These are phyloP conservation scores for Porphyra umbilicalis DNA, from an alignment of 31 red algal genomes.

Conservation along the genomic window DNA sequence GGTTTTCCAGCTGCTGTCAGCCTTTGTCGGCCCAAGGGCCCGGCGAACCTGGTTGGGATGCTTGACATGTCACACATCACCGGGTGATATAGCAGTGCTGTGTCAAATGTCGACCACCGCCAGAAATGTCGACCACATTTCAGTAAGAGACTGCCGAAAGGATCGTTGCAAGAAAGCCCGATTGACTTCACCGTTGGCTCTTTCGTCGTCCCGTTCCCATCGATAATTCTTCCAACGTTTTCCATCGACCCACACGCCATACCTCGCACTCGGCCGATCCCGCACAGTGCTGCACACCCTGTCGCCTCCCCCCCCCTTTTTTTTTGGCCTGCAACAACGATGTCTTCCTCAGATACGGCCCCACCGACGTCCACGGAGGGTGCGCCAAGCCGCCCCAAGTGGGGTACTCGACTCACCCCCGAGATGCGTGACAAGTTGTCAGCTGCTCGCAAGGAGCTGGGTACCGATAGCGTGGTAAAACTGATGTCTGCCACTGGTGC, in stretches of 20 bases:
- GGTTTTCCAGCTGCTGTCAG: no score
- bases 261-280: no score
- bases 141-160: neutral
- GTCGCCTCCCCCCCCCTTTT: no score
- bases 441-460: no score
- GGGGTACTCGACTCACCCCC: neutral
- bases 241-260: neutral
- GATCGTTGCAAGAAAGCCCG: neutral
- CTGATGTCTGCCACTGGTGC: no score
- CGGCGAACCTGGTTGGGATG: no score
- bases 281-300: no score
- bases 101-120: neutral
- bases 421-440: neutral
- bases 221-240: neutral
- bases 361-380: neutral
- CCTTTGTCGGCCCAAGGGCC: no score
- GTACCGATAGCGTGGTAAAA: no score
- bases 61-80: no score
- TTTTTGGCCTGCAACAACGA: neutral
- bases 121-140: neutral
- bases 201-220: neutral
- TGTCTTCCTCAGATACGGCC: neutral
- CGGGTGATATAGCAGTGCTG: no score
- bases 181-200: neutral
- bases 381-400: neutral